These are phyloP conservation scores for Saccharomycopsis fodiens DNA, from an alignment of 805 yeast species.

Conservation along the genomic window DNA sequence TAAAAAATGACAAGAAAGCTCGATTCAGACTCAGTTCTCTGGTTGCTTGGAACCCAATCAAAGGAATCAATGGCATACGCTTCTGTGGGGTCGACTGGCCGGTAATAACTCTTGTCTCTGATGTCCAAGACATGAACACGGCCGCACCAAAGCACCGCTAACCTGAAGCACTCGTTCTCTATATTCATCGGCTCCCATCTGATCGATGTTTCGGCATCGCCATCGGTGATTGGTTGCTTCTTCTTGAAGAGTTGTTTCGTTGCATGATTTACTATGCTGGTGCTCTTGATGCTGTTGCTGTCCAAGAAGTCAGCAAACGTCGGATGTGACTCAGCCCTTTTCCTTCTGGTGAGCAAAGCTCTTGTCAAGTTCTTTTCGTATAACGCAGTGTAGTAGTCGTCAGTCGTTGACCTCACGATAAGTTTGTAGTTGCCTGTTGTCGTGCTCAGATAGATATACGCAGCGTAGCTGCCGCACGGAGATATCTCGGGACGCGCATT, in stretches of 20 bases:
- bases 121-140: constrained; percentile 2
- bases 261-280: neutral
- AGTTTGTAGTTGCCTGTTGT: constrained; percentile 1
- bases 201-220: neutral
- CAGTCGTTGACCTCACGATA: constrained; percentile 6
- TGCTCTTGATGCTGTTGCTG: constrained; percentile 6
- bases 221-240: neutral
- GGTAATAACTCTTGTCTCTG: neutral
- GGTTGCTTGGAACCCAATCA: constrained; percentile 4
- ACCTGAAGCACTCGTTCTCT: neutral
- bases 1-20: constrained; percentile 4
- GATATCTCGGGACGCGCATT: constrained; percentile 7
- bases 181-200: neutral
- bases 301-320: constrained; percentile 5
- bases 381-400: constrained; percentile 2
- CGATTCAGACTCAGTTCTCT: neutral
- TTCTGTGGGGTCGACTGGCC: neutral
- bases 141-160: neutral
- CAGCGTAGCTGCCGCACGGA: constrained; percentile 12
- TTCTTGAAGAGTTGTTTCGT: neutral
- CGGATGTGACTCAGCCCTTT: neutral
- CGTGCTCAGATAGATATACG: constrained; percentile 7
- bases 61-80: neutral
- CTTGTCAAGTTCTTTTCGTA: constrained; percentile 7
- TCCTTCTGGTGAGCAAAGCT: too few relatives aligned